Evolutionary conservation across 257 asterid genomes (phyloP).

Genomic region (Jacaranda copaia): DNA sequence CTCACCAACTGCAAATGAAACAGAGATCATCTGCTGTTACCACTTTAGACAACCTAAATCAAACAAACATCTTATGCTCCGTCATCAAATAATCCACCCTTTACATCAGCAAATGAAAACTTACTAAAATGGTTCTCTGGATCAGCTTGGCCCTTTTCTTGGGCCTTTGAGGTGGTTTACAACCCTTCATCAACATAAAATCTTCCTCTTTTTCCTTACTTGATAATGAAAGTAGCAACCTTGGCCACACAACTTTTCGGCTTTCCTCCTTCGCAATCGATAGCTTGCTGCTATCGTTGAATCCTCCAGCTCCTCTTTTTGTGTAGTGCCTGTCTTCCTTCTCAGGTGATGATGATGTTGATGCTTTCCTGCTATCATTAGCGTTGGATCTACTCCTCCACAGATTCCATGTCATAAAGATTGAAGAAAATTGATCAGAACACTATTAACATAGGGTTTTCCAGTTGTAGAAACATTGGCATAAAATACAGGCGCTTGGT

Average conservation of each 20-base stretch:
- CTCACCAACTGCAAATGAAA: constrained; percentile 31
- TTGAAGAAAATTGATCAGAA: not conserved
- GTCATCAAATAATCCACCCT: not conserved
- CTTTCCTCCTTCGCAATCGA: constrained; percentile 40
- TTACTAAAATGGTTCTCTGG: constrained; percentile 52
- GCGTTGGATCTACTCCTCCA: constrained; percentile 47
- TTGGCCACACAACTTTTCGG: constrained; percentile 57
- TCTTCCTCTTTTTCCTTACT: constrained; percentile 67
- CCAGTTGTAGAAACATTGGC: not conserved
- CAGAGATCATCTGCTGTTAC: not conserved
- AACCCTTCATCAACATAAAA: constrained; percentile 60
- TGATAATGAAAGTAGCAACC: constrained; percentile 48
- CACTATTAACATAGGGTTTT: not conserved
- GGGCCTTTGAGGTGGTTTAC: constrained; percentile 64
- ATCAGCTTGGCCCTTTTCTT: constrained; percentile 63
- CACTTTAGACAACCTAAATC: not conserved
- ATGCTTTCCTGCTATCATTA: constrained; percentile 47
- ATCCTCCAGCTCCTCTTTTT: constrained; percentile 44
- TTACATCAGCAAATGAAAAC: not conserved
- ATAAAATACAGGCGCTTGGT: not conserved
- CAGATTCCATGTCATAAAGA: constrained; percentile 44
- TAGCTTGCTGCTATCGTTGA: constrained; percentile 48
- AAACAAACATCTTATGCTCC: not conserved
- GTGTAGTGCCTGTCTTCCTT: constrained; percentile 64
- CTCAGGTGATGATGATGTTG: constrained; percentile 54